Base-by-base conservation (phyloP, 169 alveolate genomes). In the Plasmodium berghei region DNA sequence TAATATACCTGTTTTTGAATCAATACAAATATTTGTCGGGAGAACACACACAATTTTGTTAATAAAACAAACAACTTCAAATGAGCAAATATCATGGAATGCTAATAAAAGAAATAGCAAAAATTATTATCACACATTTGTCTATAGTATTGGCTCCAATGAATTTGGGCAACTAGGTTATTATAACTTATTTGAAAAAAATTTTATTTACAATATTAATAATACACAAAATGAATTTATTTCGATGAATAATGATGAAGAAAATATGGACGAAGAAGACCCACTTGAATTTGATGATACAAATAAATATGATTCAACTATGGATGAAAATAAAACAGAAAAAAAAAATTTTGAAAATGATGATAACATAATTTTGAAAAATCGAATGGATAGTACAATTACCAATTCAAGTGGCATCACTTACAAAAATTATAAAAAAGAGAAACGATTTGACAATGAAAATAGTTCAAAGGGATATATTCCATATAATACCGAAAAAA, bases 61-160 rank as follows among this genome's bases (percentile, higher is more conserved):
- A 24, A 86, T 86, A 16, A 71, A 54, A 42, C 87, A 86, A 26
- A 58, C 61, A 10, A 69, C 72, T 18, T 45, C 45, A 22, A 72
- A 42, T 14, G 91, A 86, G 9, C 59, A 46, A 46, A 49, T 26
- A 22, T 24, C 61, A 22, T 20, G 20, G 12, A 14, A n/a, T 22
- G 48, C 5, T 18, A 55, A 75, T 66, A 20, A 46, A 16, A 72
- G 67, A 62, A 26, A 54, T 45, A 71, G 71, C 22, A 61, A 55
- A 61, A 56, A 71, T 14, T 52, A 24, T 52, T 86, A 86, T 66
- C 16, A 66, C 14, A 86, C 58, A 72, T 86, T 70, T 71, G 97
- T 98, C 9, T 97, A 94, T 94, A 89, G 98, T 28, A 95, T 99
- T 98, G 99, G 99, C 5, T 97, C 98, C 22, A 96, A 98, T 72